These are phyloP conservation scores for Podospora didyma DNA, from an alignment of 495 filamentous ascomycete genomes.

Conservation along the genomic window DNA sequence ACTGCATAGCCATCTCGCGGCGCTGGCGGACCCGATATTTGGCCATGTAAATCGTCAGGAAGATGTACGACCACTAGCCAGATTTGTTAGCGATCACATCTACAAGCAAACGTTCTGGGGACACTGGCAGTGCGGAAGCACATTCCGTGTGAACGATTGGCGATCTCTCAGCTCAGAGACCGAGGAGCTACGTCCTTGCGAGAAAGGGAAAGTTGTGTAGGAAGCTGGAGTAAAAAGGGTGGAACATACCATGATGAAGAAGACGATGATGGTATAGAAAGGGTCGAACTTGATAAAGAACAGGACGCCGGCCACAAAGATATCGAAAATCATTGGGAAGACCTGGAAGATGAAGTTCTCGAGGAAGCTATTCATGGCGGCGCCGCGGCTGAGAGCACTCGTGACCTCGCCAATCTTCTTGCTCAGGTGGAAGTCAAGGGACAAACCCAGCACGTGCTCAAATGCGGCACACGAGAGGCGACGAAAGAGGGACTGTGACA, in stretches of 20 bases:
- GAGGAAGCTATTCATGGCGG: constrained; percentile 88
- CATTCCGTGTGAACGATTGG: too few species aligned
- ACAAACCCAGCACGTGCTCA: constrained; percentile 89
- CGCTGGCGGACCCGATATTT: constrained; percentile 82
- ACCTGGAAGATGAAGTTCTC: constrained; percentile 91
- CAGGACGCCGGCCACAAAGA: constrained; percentile 76
- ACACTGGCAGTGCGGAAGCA: too few species aligned
- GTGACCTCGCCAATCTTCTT: constrained; percentile 93
- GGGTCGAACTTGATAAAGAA: constrained; percentile 75
- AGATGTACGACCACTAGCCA: constrained; percentile 91
- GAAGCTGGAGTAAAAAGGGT: too few species aligned
- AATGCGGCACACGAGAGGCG: constrained; percentile 88
- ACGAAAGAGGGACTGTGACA: constrained; percentile 89
- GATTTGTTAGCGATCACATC: too few species aligned
- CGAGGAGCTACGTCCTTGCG: too few species aligned
- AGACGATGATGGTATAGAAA: constrained; percentile 86
- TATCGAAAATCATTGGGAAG: constrained; percentile 85
- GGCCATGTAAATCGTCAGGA: constrained; percentile 91
- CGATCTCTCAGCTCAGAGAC: too few species aligned
- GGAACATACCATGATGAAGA: constrained; percentile 78
- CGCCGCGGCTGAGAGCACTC: constrained; percentile 86
- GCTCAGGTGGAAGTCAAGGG: constrained; percentile 88
- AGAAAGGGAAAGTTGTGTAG: too few species aligned
- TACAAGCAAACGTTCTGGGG: too few species aligned
- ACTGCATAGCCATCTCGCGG: constrained; percentile 82